Evolutionary conservation across 1,139 yeast genomes (phyloP), one percentile per base, ranked within the genome.

Genomic region (Yueomyces sp.): DNA sequence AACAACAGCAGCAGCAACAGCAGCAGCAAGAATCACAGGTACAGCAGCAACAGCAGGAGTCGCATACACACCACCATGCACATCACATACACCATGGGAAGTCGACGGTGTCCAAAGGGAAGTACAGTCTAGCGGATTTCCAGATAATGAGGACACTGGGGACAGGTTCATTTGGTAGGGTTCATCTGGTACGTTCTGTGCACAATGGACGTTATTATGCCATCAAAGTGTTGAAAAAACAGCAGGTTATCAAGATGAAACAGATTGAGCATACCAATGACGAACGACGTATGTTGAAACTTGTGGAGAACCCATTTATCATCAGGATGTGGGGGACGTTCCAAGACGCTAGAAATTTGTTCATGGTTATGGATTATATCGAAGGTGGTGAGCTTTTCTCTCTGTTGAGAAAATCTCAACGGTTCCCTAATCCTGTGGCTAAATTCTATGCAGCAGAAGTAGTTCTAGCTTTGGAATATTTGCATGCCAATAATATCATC

Each of bases 281-380:
- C 63, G 98, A 91, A 68, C 73, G 98, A 50, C 73, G 95, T 50
- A 91, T 91, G 95, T 72, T 91, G 48, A 86, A 84, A 61, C 69
- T 86, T 46, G 96, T 91, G 27, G 95, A 86, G 59, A 96, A 89
- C 61, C 97, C 97, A 27, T 91, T 91, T 58, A 72, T 91, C 52
- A 87, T 89, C 54, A 72, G 97, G 54, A 86, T 91, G 94, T 91
- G 98, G 98, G 98, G 98, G 36, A 91, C 97, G 0, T 91, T 82
- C 64, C 97, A 91, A 65, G 97, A 91, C 65, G 75, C 91, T 33
- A 77, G 75, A 53, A 85, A 85, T 59, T 67, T 91, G 51, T 91
- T 87, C 58, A 89, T 91, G 97, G 94, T 91, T 44, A 89, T 91
- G 96, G 98, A 91, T 62, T 91, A 87, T 64, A 86, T 91, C 59